Conservation (phyloP, 176 grass and related monocot genomes). For the Carex myosuroides region DNA sequence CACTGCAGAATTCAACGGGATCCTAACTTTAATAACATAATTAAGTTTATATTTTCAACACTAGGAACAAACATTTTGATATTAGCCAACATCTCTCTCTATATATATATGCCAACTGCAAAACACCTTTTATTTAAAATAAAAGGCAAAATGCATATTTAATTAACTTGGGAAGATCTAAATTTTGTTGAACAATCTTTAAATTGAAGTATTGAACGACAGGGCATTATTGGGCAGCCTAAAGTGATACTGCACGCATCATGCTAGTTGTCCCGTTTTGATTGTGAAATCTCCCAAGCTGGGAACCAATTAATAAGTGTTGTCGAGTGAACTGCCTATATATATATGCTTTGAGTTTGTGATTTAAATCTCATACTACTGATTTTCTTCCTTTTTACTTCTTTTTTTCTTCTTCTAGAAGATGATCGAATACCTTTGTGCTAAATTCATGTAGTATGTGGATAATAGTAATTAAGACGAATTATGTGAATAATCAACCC, state of each 20-base stretch:
- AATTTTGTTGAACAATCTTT: background rate
- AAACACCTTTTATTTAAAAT: background rate
- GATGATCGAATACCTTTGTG: background rate
- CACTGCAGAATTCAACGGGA: too few species aligned
- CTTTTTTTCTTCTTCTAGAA: background rate
- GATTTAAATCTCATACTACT: background rate
- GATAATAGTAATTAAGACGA: background rate
- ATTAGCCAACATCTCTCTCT: too few species aligned
- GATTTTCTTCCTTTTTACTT: background rate
- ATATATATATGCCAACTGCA: background rate
- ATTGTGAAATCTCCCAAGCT: constrained; percentile 26
- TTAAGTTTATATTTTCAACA: too few species aligned
- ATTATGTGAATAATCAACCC: background rate
- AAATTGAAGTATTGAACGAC: background rate
- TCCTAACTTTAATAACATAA: too few species aligned
- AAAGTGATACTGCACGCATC: constrained; percentile 35
- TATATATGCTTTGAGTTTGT: background rate
- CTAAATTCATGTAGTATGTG: background rate
- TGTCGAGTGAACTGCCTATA: too few species aligned
- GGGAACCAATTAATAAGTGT: background rate
- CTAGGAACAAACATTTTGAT: too few species aligned
- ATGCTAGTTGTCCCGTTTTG: constrained; percentile 38
- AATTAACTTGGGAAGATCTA: background rate
- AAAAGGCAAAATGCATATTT: background rate
- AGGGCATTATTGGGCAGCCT: constrained; percentile 41